Base-by-base conservation (phyloP, 164 flowering plant genomes). In the Macadamia integrifolia region DNA sequence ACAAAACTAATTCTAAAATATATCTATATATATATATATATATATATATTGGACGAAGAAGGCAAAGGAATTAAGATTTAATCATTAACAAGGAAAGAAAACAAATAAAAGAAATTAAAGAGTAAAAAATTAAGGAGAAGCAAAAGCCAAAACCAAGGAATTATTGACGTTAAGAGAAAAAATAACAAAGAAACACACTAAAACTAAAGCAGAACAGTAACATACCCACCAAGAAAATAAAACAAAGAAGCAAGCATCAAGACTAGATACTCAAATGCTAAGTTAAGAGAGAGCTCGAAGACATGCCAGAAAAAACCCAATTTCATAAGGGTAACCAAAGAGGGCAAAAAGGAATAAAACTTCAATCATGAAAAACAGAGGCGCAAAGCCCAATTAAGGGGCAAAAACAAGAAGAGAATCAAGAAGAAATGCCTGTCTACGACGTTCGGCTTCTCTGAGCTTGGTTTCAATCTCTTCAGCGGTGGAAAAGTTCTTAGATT, bases 381-480 rank as follows among this genome's bases (percentile, higher is more conserved):
- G 50, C 12, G 50, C 50, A 46, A 46, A 8, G 7, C 50, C 9
- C 50, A 46, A 23, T 23, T 23, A 23, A 23, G 23, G 23, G 23
- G 23, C 23, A 23, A 23, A 23, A 46, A 46, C 9, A 46, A 46
- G 50, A 46, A 8, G 50, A 8, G 50, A 8, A 46, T 9, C 7
- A 3, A 23, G 60, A 17, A 63, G 31, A 60, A 55, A 32, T 55
- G 92, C 99, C 88, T 92, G 97, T 76, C 99, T 78, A 14, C 99
- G 88, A 74, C 86, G 87, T 84, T 88, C 86, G 52, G 99, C 99
- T 53, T 80, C 85, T 29, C 81, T 86, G 68, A 95, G 97, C 85
- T 88, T 95, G 61, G 91, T 86, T 69, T 92, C 90, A 70, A 95
- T 95, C 44, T 91, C 92, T 65, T 89, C 90, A 10, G 71, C 88